Percentiles rank a stretch among this genome's conserved stretches.
phyloP scores from a whole-genome alignment of 371 early-diverging fungal species.

The Mortierella sp. region DNA sequence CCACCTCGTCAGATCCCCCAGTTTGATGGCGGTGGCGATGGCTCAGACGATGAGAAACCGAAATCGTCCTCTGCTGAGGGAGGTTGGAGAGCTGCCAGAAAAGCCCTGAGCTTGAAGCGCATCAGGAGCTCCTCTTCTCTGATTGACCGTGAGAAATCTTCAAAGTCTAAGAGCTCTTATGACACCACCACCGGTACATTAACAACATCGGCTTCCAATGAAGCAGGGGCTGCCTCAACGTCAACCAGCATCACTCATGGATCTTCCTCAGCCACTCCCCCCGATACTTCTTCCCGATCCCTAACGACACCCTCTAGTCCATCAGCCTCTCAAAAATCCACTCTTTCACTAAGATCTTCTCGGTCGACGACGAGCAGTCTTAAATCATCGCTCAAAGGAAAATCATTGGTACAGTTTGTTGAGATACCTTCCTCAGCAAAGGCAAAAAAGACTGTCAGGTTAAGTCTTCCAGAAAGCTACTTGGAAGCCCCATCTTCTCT shows the following conservation, averaged over 20 bases:
- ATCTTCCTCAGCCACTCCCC: no score
- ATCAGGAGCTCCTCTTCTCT: constrained; percentile 7
- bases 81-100: constrained; percentile 8
- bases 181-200: constrained; percentile 4
- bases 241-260: no score
- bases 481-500: neutral
- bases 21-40: constrained; percentile 62
- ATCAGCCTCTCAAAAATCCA: neutral
- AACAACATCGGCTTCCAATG: no score
- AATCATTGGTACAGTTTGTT: neutral
- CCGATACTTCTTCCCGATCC: no score
- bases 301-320: no score
- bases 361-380: constrained; percentile 17
- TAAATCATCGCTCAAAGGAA: constrained; percentile 12
- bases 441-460: no score
- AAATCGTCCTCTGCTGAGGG: constrained; percentile 3
- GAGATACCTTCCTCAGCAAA: no score
- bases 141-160: constrained; percentile 2
- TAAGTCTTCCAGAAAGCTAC: no score
- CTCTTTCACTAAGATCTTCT: neutral
- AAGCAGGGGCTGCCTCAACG: no score
- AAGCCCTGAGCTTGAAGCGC: constrained; percentile 3
- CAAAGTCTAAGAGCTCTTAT: constrained; percentile 6
- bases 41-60: neutral
- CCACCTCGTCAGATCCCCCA: constrained; percentile 56